Evolutionary conservation across 768 basidiomycete species (phyloP).

Genomic region (Leccinum boreale): DNA sequence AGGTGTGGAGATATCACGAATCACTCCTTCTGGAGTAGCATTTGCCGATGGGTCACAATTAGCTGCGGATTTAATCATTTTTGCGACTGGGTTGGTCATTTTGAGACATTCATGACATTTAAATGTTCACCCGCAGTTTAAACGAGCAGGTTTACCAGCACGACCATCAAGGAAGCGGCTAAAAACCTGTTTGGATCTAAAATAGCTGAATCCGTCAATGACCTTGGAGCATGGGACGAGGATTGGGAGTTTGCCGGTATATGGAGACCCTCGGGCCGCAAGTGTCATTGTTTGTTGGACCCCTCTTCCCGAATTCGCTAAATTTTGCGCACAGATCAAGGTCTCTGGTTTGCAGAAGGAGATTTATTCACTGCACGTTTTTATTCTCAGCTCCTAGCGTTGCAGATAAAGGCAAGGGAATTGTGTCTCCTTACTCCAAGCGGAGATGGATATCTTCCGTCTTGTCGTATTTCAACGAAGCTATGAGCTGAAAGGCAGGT

Average conservation of each 20-base stretch:
- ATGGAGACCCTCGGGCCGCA: slow-evolving; percentile 10
- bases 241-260: slow-evolving; percentile 7
- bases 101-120: background rate
- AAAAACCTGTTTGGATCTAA: background rate
- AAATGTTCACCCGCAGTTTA: background rate
- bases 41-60: background rate
- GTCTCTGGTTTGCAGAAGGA: slow-evolving; percentile 4
- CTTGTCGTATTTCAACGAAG: background rate
- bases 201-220: slow-evolving; percentile 9
- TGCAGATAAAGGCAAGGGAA: background rate
- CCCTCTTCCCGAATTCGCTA: background rate
- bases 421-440: background rate
- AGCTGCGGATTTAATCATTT: background rate
- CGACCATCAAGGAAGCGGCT: background rate
- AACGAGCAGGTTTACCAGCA: background rate
- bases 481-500: background rate
- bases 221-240: slow-evolving; percentile 8
- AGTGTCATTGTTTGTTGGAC: background rate
- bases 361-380: slow-evolving; percentile 1
- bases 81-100: background rate
- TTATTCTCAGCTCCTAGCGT: slow-evolving; percentile 1
- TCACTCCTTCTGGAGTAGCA: background rate
- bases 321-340: background rate
- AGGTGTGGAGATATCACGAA: background rate
- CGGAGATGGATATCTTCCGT: background rate